These are phyloP conservation scores for Venturia carpophila DNA, from an alignment of 2,329 filamentous ascomycete genomes.

Conservation along the genomic window DNA sequence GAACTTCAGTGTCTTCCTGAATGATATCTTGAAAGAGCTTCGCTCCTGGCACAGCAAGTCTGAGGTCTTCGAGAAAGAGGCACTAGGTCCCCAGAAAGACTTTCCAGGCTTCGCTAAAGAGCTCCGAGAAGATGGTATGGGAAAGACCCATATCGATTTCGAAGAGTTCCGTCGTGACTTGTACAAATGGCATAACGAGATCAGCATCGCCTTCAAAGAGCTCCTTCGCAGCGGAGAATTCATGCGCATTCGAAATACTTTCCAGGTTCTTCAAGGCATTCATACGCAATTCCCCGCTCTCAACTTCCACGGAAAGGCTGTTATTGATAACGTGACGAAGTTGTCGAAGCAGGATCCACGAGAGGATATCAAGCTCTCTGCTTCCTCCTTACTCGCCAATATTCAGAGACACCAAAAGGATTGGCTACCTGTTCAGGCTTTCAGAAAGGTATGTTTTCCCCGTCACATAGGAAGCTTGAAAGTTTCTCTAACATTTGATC, in stretches of 20 bases:
- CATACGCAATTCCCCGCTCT: conserved; percentile 79
- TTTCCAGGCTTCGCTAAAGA: conserved; percentile 72
- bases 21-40: conserved; percentile 71
- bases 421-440: conserved; percentile 70
- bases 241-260: conserved; percentile 96
- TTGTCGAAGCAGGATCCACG: conserved; percentile 53
- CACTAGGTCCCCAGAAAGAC: conserved; percentile 56
- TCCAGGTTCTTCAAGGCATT: conserved; percentile 76
- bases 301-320: conserved; percentile 71
- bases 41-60: conserved; percentile 77
- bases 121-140: conserved; percentile 58
- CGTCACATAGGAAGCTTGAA: not conserved
- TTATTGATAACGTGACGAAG: conserved; percentile 59
- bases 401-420: conserved; percentile 58
- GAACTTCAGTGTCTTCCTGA: conserved; percentile 85
- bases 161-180: conserved; percentile 79
- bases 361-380: conserved; percentile 67
- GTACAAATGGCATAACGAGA: conserved; percentile 81
- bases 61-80: conserved; percentile 71
- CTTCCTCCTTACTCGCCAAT: conserved; percentile 62
- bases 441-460: conserved; percentile 48
- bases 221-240: conserved; percentile 81
- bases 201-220: conserved; percentile 70
- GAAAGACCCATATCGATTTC: conserved; percentile 66
- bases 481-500: not conserved